Percentiles rank a stretch among this genome's conserved stretches.
Evolutionary conservation across 2,329 filamentous ascomycete species (phyloP).

Genomic region (Aureobasidium melanogenum): DNA sequence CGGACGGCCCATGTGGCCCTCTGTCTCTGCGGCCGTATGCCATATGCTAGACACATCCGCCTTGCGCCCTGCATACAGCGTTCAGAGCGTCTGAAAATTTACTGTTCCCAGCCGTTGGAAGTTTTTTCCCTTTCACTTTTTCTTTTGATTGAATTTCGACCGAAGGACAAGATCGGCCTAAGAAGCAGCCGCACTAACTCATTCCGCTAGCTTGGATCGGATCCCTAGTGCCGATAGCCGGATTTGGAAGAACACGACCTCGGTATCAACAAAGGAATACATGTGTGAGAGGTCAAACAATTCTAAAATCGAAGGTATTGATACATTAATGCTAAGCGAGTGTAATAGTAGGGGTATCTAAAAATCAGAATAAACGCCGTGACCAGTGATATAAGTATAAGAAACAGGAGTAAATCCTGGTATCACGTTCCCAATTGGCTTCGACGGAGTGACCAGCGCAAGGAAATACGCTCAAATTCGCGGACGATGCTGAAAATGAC

Average conservation of each 20-base stretch:
- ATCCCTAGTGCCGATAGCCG: background rate
- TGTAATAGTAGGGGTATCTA: conserved; percentile 13
- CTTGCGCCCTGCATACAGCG: background rate
- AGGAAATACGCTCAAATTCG: background rate
- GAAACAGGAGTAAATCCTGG: background rate
- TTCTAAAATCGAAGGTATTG: background rate
- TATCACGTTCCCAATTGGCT: background rate
- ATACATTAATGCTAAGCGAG: conserved; percentile 10
- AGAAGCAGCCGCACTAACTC: background rate
- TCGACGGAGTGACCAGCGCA: background rate
- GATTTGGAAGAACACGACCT: background rate
- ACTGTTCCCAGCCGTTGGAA: background rate
- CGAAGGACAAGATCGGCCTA: background rate
- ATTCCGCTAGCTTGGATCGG: background rate
- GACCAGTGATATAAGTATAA: background rate
- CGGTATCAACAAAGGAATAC: background rate
- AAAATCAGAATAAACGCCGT: background rate
- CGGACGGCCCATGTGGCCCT: background rate
- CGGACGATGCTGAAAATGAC: background rate
- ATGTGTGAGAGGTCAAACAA: background rate
- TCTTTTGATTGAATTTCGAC: background rate
- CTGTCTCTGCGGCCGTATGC: background rate
- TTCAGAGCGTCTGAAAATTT: background rate
- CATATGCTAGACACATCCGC: background rate
- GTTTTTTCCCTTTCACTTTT: background rate